Base-by-base conservation (phyloP, 2,329 filamentous ascomycete genomes). In the Hypoxylon sp. region DNA sequence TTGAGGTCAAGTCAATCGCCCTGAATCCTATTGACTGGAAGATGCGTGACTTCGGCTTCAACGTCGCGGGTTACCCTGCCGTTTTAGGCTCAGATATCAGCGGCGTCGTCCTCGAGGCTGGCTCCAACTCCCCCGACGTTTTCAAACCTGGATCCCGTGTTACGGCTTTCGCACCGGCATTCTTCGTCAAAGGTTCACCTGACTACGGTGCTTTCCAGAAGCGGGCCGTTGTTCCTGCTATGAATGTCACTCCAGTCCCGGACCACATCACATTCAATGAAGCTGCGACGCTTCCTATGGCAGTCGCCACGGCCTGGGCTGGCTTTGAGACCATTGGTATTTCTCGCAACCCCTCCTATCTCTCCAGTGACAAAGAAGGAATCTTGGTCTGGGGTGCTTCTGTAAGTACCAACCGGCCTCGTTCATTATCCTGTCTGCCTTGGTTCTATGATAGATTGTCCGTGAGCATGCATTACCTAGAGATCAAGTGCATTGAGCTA, bases 131-230 rank as follows among this genome's bases (percentile, higher is more conserved):
- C 10, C 78, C 81, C 11, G 47, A 61, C 26, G 47, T 26, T 24
- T 59, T 67, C 51, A 26, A 58, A 17, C 64, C 60, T 1, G 71
- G 66, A 6, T 81, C 79, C 42, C 81, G 80, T 1, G 71, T 84
- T 1, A 78, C 79, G 1, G 82, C 81, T 13, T 83, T 80, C 53
- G 75, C 80, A 0, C 77, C 79, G 3, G 77, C 74, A 0, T 70
- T 81, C 19, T 87, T 83, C 81, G 83, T 76, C 37, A 78, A 77
- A 8, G 82, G 79, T 19, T 73, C 80, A 22, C 80, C 83, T 2
- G 76, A 86, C 73, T 84, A 86, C 68, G 83, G 86, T 39, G 76
- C 76, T 5, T 85, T 84, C 50, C 83, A 85, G 59, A 80, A 83
- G 46, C 73, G 73, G 0, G 14, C 33, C 6, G 72, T 85, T 10